phyloP scores from a whole-genome alignment of 2,329 filamentous ascomycete genomes.

The Massarina eburnea region DNA sequence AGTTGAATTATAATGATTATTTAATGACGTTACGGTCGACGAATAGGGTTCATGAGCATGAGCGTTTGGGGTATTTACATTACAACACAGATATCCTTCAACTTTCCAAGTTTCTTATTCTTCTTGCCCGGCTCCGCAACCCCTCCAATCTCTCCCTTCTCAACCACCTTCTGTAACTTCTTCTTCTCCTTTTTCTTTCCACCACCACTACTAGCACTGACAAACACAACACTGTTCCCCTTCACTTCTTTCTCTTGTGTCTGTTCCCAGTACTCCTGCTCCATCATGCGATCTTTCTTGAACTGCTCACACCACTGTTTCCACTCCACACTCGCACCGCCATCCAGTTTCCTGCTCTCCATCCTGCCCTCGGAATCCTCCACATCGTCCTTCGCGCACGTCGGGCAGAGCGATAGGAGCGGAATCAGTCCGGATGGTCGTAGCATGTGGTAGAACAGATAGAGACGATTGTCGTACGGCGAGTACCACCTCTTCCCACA shows the following conservation, averaged over 20 bases:
- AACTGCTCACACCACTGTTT: slow-evolving; percentile 24
- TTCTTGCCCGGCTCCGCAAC: slow-evolving; percentile 11
- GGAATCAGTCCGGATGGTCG: slow-evolving; percentile 20
- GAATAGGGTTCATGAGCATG: neutral
- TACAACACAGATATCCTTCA: slow-evolving; percentile 14
- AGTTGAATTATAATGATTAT: neutral
- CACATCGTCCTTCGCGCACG: slow-evolving; percentile 27
- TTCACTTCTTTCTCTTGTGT: slow-evolving; percentile 31
- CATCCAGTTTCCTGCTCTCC: slow-evolving; percentile 24
- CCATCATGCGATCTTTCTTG: slow-evolving; percentile 19
- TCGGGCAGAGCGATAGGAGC: slow-evolving; percentile 27
- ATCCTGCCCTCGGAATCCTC: slow-evolving; percentile 21
- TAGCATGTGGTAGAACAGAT: slow-evolving; percentile 24
- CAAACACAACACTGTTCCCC: slow-evolving; percentile 15
- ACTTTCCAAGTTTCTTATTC: slow-evolving; percentile 9
- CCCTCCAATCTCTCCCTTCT: slow-evolving; percentile 7
- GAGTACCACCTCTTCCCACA: slow-evolving; percentile 25
- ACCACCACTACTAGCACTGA: slow-evolving; percentile 1
- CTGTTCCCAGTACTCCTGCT: slow-evolving; percentile 30
- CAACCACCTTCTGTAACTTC: slow-evolving; percentile 7
- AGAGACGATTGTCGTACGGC: slow-evolving; percentile 25
- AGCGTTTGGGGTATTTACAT: slow-evolving; percentile 7
- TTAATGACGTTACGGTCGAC: neutral
- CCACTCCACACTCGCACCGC: slow-evolving; percentile 24
- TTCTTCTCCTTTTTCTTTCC: slow-evolving; percentile 5